phyloP scores from a whole-genome alignment of 2,329 filamentous ascomycete species.

The Aspergillus flavus region DNA sequence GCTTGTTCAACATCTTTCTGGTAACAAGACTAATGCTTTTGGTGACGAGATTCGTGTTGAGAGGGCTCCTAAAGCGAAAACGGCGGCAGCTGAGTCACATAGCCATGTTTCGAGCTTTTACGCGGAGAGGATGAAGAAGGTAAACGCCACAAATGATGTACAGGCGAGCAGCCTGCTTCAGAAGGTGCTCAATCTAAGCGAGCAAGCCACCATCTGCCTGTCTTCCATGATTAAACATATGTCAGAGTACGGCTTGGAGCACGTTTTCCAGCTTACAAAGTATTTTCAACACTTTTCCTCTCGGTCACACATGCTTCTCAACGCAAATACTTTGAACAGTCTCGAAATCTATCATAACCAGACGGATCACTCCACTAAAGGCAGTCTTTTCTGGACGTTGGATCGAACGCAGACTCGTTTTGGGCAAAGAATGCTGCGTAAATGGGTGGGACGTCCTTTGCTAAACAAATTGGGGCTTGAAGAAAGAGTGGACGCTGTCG shows the following conservation, averaged over 20 bases:
- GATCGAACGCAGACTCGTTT: constrained; percentile 91
- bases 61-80: constrained; percentile 72
- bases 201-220: constrained; percentile 85
- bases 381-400: constrained; percentile 92
- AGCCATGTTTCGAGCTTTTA: constrained; percentile 94
- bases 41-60: constrained; percentile 89
- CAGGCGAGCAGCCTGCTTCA: constrained; percentile 71
- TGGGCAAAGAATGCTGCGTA: constrained; percentile 82
- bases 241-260: constrained; percentile 87
- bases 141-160: constrained; percentile 55
- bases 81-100: constrained; percentile 79
- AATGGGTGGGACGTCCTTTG: constrained; percentile 91
- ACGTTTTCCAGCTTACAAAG: constrained; percentile 94
- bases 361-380: constrained; percentile 81
- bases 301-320: constrained; percentile 91
- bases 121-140: constrained; percentile 75
- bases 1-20: constrained; percentile 84
- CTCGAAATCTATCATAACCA: constrained; percentile 95
- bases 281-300: constrained; percentile 97
- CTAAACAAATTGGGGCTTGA: constrained; percentile 75
- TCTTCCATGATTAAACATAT: constrained; percentile 96
- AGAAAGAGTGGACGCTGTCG: constrained; percentile 78
- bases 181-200: constrained; percentile 81
- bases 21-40: constrained; percentile 87
- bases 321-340: constrained; percentile 90